phyloP scores from a whole-genome alignment of 2,329 filamentous ascomycete genomes.

The Neopestalotiopsis rosae region DNA sequence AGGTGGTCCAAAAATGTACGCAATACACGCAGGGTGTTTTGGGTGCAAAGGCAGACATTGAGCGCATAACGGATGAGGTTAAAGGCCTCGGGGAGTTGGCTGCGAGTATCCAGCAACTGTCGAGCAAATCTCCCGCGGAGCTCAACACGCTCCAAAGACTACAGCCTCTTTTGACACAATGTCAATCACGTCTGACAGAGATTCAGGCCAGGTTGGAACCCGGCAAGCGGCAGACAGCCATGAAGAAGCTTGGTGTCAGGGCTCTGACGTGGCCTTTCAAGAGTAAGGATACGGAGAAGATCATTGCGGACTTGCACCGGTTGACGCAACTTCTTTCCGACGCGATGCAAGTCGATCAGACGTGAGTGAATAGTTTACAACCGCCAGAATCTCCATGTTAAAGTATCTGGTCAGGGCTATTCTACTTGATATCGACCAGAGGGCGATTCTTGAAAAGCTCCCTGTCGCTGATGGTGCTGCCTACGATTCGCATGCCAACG shows the following conservation, averaged over 20 bases:
- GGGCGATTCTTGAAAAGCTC: background rate
- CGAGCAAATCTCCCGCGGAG: slow-evolving; percentile 31
- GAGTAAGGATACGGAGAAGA: slow-evolving; percentile 35
- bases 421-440: background rate
- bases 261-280: slow-evolving; percentile 46
- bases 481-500: slow-evolving; percentile 31
- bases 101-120: slow-evolving; percentile 31
- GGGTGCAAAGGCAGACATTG: slow-evolving; percentile 36
- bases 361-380: background rate
- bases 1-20: slow-evolving; percentile 38
- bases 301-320: background rate
- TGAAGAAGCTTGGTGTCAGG: slow-evolving; percentile 37
- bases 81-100: slow-evolving; percentile 31
- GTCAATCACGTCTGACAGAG: slow-evolving; percentile 26
- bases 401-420: background rate
- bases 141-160: slow-evolving; percentile 34
- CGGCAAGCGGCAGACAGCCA: slow-evolving; percentile 30
- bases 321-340: background rate
- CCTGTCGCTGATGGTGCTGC: background rate
- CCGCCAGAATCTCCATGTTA: background rate
- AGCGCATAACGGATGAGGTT: slow-evolving; percentile 36
- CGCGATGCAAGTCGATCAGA: slow-evolving; percentile 6
- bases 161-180: slow-evolving; percentile 24
- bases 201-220: slow-evolving; percentile 32
- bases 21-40: slow-evolving; percentile 41